Conservation (phyloP, 148 eudicot genomes). For the Beta vulgaris region DNA sequence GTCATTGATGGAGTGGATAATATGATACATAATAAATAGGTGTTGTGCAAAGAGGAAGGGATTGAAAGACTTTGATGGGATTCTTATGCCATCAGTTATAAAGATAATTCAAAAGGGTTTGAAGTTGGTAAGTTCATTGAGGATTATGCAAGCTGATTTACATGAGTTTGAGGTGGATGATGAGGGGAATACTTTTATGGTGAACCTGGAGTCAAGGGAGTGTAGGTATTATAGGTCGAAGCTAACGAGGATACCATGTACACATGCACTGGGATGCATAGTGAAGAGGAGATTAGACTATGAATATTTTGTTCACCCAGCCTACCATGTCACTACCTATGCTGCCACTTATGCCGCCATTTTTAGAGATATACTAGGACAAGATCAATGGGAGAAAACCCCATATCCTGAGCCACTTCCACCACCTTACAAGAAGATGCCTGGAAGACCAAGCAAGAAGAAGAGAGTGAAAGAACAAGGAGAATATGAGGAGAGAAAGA, state of each 20-base stretch:
- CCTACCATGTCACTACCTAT: too few species aligned
- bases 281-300: too few species aligned
- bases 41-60: background rate
- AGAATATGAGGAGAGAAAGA: too few species aligned
- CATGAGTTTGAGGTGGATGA: background rate
- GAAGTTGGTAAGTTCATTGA: background rate
- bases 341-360: too few species aligned
- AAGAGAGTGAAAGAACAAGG: too few species aligned
- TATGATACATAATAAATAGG: background rate
- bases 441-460: too few species aligned
- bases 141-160: background rate
- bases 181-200: background rate
- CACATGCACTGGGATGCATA: too few species aligned
- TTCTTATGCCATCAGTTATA: background rate
- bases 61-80: background rate
- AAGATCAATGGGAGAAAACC: too few species aligned
- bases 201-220: background rate
- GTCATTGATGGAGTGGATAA: background rate
- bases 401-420: too few species aligned
- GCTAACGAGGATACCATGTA: background rate
- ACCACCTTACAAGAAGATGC: too few species aligned
- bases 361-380: too few species aligned
- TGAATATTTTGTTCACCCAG: too few species aligned
- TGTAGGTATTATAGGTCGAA: background rate
- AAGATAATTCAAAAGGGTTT: background rate